Conservation (phyloP, 225 moss, liverwort and hornwort genomes). For the Sphagnum tenellum region DNA sequence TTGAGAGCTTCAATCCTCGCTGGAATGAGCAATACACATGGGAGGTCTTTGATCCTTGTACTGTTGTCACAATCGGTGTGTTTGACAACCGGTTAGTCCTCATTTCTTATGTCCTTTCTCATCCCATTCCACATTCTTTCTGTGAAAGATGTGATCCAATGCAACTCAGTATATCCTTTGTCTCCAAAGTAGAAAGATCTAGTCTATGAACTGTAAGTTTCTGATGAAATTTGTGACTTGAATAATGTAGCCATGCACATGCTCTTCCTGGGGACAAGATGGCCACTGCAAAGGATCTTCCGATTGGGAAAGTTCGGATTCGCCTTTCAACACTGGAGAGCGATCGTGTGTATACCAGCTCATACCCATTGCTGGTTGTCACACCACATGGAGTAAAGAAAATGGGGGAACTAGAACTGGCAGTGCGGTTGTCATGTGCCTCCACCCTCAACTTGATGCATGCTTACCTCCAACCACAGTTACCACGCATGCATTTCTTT, state of each 20-base stretch:
- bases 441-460: conserved; percentile 61
- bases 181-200: too few species aligned
- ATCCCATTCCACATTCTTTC: too few species aligned
- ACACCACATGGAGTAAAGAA: conserved; percentile 94
- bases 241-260: conserved; percentile 38
- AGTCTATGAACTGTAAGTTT: not conserved
- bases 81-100: conserved; percentile 70
- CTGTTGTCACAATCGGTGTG: conserved; percentile 82
- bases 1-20: conserved; percentile 72
- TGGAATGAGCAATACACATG: conserved; percentile 99
- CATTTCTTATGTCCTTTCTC: too few species aligned
- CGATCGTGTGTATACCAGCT: conserved; percentile 79
- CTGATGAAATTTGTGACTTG: too few species aligned
- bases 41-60: conserved; percentile 94
- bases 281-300: conserved; percentile 44
- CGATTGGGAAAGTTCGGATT: conserved; percentile 83
- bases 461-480: conserved; percentile 68
- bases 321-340: conserved; percentile 81
- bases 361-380: conserved; percentile 78
- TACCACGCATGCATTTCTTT: conserved; percentile 87
- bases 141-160: too few species aligned
- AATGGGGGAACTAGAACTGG: conserved; percentile 81
- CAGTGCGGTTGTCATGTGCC: conserved; percentile 66
- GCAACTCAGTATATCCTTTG: too few species aligned
- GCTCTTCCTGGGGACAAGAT: conserved; percentile 19